Conservation (phyloP, 176 grass and related monocot species). For the Eleusine indica region DNA sequence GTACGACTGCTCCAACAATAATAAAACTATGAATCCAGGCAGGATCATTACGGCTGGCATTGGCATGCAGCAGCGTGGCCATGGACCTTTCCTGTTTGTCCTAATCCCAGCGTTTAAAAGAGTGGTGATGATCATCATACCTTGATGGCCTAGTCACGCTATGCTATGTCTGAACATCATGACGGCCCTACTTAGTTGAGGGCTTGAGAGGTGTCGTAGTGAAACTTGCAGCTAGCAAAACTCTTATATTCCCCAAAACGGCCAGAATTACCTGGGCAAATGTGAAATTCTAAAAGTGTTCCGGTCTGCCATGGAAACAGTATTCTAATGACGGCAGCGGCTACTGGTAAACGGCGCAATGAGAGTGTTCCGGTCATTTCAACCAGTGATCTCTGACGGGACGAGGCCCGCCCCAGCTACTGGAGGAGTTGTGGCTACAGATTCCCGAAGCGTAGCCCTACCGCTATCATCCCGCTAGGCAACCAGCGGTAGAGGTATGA, state of each 20-base stretch:
- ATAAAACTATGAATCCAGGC: neutral
- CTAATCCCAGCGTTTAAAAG: neutral
- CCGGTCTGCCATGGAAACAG: neutral
- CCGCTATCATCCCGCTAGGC: neutral
- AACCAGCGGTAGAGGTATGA: neutral
- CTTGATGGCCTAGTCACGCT: neutral
- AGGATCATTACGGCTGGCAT: conserved; percentile 24
- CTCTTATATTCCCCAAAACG: no score
- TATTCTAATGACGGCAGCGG: neutral
- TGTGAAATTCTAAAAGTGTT: neutral
- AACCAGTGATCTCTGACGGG: neutral
- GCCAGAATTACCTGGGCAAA: neutral
- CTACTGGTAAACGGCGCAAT: neutral
- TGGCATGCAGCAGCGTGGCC: neutral
- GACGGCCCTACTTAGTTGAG: neutral
- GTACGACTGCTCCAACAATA: fast-evolving
- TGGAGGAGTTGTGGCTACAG: neutral
- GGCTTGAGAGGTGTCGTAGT: no score
- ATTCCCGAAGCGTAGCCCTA: neutral
- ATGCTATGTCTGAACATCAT: neutral
- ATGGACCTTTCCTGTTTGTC: neutral
- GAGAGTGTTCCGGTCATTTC: conserved; percentile 7
- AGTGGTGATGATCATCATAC: conserved; percentile 7
- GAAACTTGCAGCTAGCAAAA: no score
- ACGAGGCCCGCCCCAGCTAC: neutral